Conservation (phyloP, 1,284 basidiomycete genomes). For the Ganoderma multipileum region DNA sequence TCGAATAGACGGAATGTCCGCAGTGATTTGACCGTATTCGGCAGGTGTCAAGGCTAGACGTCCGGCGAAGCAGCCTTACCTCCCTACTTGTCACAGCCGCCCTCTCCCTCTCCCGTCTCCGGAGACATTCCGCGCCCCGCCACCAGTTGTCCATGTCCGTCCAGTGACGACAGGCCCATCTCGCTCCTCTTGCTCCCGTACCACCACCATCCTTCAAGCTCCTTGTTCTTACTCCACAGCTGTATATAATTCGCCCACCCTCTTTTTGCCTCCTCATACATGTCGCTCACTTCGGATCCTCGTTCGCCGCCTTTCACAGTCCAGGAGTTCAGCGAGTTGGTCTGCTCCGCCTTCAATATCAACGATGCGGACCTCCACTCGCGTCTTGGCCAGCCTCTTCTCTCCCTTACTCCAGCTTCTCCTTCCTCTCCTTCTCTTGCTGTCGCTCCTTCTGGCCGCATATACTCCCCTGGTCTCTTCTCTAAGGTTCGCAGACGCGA, state of each 20-base stretch:
- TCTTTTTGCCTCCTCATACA: conserved; percentile 24
- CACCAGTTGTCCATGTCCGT: conserved; percentile 6
- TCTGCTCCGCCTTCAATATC: conserved; percentile 34
- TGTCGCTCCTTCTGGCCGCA: conserved; percentile 8
- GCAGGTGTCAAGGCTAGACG: conserved; percentile 29
- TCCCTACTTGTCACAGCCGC: conserved; percentile 11
- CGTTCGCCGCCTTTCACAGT: conserved; percentile 32
- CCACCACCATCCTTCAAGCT: conserved; percentile 29
- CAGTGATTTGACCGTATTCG: conserved; percentile 22
- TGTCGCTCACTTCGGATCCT: conserved; percentile 24
- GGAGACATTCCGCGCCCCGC: conserved; percentile 19
- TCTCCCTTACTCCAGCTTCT: conserved; percentile 27
- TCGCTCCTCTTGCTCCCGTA: conserved; percentile 25
- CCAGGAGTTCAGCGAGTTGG: conserved; percentile 36
- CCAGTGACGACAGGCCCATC: conserved; percentile 4
- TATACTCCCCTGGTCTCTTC: background rate
- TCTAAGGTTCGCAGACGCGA: background rate
- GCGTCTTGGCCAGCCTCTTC: conserved; percentile 19
- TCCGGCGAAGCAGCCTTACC: conserved; percentile 23
- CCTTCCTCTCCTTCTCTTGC: conserved; percentile 16
- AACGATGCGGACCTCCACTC: conserved; percentile 17
- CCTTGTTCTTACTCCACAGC: conserved; percentile 10
- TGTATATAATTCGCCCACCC: conserved; percentile 25
- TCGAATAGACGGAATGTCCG: conserved; percentile 1
- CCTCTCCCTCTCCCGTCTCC: conserved; percentile 7